Conservation (phyloP, 495 filamentous ascomycete genomes). For the Xylaria telfairii region DNA sequence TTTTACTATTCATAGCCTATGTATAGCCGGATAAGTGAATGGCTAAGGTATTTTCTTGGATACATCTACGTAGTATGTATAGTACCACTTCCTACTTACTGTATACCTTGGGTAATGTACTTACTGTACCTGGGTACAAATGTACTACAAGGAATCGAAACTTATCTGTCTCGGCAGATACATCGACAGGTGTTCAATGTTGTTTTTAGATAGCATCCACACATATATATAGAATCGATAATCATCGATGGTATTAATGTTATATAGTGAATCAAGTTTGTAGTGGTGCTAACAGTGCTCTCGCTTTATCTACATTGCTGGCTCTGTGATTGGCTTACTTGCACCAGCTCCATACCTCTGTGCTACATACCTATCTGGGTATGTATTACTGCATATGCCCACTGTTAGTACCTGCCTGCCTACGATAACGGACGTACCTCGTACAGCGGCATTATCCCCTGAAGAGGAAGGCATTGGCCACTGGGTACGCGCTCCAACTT, state of each 20-base stretch:
- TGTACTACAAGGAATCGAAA: too few species aligned
- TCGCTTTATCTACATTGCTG: neutral
- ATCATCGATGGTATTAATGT: too few species aligned
- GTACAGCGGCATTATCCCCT: neutral
- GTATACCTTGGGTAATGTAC: too few species aligned
- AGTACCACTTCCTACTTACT: neutral
- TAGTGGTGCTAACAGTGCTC: neutral
- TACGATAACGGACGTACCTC: too few species aligned
- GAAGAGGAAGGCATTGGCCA: slow-evolving; percentile 13
- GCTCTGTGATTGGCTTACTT: neutral
- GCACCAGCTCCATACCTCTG: neutral
- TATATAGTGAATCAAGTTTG: too few species aligned
- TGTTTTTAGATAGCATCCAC: too few species aligned
- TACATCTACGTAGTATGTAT: neutral
- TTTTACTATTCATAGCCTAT: neutral
- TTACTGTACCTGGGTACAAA: too few species aligned
- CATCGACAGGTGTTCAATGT: too few species aligned
- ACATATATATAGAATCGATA: too few species aligned
- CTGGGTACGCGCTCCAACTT: neutral
- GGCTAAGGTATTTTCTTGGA: neutral
- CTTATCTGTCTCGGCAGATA: too few species aligned
- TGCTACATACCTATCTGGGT: neutral
- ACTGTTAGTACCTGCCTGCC: too few species aligned
- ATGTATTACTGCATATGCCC: too few species aligned
- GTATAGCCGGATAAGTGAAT: neutral